Percentiles rank a stretch among this genome's conserved stretches.
Conservation (phyloP, 345 rosid genomes). For the Bruguiera parviflora region DNA sequence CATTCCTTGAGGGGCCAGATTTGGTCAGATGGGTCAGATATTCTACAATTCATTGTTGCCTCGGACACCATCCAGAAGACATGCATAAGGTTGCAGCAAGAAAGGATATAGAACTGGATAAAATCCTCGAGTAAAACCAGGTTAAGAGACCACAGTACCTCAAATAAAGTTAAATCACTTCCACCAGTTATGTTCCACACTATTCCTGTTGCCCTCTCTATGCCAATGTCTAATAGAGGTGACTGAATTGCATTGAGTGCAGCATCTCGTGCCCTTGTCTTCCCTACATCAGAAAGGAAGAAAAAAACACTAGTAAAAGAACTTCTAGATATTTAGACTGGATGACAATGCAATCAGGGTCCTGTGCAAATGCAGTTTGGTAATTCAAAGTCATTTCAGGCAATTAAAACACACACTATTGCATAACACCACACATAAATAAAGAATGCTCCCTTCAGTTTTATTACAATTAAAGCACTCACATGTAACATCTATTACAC, state of each 20-base stretch:
- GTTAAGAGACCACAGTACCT: conserved; percentile 43
- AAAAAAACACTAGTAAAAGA: neutral
- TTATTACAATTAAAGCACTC: no score
- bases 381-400: neutral
- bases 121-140: neutral
- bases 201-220: conserved; percentile 97
- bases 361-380: neutral
- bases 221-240: conserved; percentile 90
- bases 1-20: neutral
- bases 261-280: conserved; percentile 97
- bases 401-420: conserved; percentile 5
- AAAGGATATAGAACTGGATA: neutral
- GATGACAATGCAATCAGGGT: conserved; percentile 6
- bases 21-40: neutral
- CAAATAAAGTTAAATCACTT: conserved; percentile 79
- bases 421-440: neutral
- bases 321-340: neutral
- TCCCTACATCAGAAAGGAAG: conserved; percentile 41
- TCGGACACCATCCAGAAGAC: neutral
- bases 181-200: conserved; percentile 99
- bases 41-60: neutral
- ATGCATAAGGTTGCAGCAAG: neutral
- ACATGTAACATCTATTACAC: no score
- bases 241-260: conserved; percentile 96
- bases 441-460: neutral